phyloP scores from a whole-genome alignment of 2,329 filamentous ascomycete genomes.

The Clonostachys chloroleuca region DNA sequence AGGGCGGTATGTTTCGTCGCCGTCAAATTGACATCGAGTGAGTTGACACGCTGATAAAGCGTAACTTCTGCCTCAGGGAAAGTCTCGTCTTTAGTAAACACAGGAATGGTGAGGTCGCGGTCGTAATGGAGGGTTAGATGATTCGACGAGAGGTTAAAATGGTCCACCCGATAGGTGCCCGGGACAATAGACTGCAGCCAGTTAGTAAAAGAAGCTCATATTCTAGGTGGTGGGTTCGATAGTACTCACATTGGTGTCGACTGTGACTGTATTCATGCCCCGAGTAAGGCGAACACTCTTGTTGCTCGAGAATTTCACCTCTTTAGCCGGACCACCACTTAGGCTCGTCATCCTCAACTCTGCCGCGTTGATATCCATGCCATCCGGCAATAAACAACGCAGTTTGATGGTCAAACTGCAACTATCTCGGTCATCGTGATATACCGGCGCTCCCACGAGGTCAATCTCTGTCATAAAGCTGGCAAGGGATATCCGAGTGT shows the following conservation, averaged over 20 bases:
- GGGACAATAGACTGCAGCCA: constrained; percentile 53
- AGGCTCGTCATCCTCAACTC: constrained; percentile 59
- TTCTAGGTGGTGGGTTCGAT: neutral
- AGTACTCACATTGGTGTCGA: constrained; percentile 26
- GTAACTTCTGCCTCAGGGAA: constrained; percentile 59
- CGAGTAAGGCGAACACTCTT: constrained; percentile 29
- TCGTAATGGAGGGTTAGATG: constrained; percentile 66
- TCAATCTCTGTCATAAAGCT: constrained; percentile 70
- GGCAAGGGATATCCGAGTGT: constrained; percentile 63
- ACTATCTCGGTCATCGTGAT: constrained; percentile 68
- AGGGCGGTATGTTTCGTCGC: constrained; percentile 72
- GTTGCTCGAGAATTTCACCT: constrained; percentile 35
- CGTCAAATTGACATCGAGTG: constrained; percentile 64
- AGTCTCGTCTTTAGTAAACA: constrained; percentile 40
- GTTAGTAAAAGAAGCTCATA: constrained; percentile 15
- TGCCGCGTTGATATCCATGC: constrained; percentile 61
- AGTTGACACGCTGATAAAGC: constrained; percentile 67
- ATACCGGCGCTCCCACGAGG: constrained; percentile 63
- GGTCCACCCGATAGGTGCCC: constrained; percentile 72
- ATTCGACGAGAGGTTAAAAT: constrained; percentile 58
- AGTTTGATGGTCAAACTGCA: constrained; percentile 68
- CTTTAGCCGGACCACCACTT: constrained; percentile 51
- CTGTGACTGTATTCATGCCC: constrained; percentile 37
- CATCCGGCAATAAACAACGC: constrained; percentile 67
- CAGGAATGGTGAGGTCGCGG: constrained; percentile 44